Conservation (phyloP, 768 basidiomycete species). For the Botryobasidium botryosum region DNA sequence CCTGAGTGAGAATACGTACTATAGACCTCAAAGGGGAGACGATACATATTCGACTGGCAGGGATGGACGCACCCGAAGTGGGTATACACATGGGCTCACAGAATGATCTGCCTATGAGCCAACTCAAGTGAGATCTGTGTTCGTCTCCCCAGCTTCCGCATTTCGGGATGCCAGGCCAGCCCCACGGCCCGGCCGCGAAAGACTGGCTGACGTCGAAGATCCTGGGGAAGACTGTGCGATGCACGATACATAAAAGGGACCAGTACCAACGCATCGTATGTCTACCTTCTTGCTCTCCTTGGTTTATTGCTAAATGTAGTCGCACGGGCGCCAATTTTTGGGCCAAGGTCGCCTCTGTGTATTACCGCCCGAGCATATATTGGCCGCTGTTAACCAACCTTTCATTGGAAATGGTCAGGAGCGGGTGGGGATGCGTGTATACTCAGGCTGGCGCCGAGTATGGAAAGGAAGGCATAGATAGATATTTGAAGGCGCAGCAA, state of each 20-base stretch:
- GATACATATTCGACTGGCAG: conserved; percentile 74
- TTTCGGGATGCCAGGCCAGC: conserved; percentile 69
- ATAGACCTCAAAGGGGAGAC: conserved; percentile 66
- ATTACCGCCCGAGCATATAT: too few relatives aligned
- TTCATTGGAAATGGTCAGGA: conserved; percentile 57
- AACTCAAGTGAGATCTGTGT: neutral
- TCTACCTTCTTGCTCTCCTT: conserved; percentile 12
- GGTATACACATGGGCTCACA: neutral
- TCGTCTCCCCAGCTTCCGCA: conserved; percentile 41
- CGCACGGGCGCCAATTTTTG: too few relatives aligned
- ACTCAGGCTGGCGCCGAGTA: conserved; percentile 67
- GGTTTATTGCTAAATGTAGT: neutral
- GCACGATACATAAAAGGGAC: conserved; percentile 58
- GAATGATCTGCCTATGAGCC: neutral
- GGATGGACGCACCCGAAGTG: conserved; percentile 88
- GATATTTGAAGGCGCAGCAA: conserved; percentile 41
- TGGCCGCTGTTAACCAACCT: conserved; percentile 29
- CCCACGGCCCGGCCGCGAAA: conserved; percentile 53
- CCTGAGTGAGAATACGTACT: neutral
- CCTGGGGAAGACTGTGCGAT: conserved; percentile 42
- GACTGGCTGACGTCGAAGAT: conserved; percentile 48
- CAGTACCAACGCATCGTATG: conserved; percentile 72
- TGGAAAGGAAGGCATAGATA: conserved; percentile 47
- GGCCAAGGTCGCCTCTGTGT: too few relatives aligned
- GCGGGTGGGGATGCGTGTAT: conserved; percentile 64